Evolutionary conservation across 139 green algal species (phyloP).

Genomic region (Coelastrella sp.): DNA sequence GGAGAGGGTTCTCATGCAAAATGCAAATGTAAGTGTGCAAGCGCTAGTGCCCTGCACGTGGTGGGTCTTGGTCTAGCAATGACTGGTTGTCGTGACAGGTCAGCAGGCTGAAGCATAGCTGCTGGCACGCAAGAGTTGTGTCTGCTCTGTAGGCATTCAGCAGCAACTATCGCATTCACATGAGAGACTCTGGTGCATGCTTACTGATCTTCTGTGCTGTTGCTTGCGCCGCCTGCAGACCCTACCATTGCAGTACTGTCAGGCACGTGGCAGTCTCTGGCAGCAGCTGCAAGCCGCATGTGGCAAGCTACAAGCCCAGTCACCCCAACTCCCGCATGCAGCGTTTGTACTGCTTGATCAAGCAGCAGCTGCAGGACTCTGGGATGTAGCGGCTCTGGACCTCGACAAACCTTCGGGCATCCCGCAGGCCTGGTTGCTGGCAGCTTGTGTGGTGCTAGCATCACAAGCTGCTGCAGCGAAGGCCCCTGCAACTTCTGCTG

Average conservation of each 20-base stretch:
- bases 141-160: not conserved
- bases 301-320: not conserved
- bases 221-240: not conserved
- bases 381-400: not conserved
- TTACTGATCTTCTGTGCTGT: not conserved
- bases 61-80: too few relatives aligned
- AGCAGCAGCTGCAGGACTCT: slow-evolving; percentile 23
- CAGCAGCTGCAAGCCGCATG: slow-evolving; percentile 18
- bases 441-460: slow-evolving; percentile 21
- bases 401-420: not conserved
- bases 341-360: slow-evolving; percentile 29
- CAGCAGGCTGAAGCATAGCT: not conserved
- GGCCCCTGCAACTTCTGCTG: not conserved
- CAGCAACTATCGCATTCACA: not conserved
- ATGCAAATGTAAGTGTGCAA: not conserved
- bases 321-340: not conserved
- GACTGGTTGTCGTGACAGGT: not conserved
- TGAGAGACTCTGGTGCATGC: not conserved
- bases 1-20: not conserved
- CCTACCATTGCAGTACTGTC: slow-evolving; percentile 8
- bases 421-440: not conserved
- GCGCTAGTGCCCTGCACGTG: too few relatives aligned
- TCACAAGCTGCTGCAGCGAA: not conserved
- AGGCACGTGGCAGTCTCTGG: slow-evolving; percentile 4
- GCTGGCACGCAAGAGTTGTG: not conserved